Conservation (phyloP, 352 stramenopile genomes). For the Globisporangium nagaii region DNA sequence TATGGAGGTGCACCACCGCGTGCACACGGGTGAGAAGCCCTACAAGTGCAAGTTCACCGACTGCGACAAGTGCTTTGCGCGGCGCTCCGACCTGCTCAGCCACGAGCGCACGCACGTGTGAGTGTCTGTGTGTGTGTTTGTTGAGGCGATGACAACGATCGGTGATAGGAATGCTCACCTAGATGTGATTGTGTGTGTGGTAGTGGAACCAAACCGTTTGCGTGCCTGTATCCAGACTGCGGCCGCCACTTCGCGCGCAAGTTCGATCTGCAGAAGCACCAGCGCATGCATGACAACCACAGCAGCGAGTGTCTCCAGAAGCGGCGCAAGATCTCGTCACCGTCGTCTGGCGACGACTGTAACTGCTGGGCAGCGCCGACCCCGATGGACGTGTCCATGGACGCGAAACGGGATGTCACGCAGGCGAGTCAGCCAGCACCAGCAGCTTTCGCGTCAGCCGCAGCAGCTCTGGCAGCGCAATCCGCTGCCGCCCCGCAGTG, state of each 20-base stretch:
- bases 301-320: constrained; percentile 21
- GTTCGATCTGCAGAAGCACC: constrained; percentile 75
- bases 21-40: constrained; percentile 77
- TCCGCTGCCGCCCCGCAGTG: not conserved
- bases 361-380: not conserved
- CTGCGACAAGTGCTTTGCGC: constrained; percentile 60
- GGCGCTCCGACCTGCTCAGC: constrained; percentile 65
- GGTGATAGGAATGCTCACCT: too few species aligned
- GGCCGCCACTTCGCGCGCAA: constrained; percentile 43
- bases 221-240: constrained; percentile 44
- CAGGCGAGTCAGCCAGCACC: not conserved
- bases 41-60: constrained; percentile 47
- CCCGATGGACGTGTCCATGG: not conserved
- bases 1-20: constrained; percentile 68
- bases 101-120: constrained; percentile 72
- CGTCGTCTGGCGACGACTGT: not conserved
- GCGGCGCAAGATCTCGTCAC: constrained; percentile 22
- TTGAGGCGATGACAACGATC: not conserved
- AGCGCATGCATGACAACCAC: constrained; percentile 39
- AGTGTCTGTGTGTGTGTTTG: constrained; percentile 8
- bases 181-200: too few species aligned
- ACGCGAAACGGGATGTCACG: too few species aligned
- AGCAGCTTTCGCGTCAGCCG: not conserved
- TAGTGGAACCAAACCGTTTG: constrained; percentile 62
- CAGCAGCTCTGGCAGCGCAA: not conserved